phyloP scores from a whole-genome alignment of 2,329 filamentous ascomycete species.

The Pestalotiopsis sp. region DNA sequence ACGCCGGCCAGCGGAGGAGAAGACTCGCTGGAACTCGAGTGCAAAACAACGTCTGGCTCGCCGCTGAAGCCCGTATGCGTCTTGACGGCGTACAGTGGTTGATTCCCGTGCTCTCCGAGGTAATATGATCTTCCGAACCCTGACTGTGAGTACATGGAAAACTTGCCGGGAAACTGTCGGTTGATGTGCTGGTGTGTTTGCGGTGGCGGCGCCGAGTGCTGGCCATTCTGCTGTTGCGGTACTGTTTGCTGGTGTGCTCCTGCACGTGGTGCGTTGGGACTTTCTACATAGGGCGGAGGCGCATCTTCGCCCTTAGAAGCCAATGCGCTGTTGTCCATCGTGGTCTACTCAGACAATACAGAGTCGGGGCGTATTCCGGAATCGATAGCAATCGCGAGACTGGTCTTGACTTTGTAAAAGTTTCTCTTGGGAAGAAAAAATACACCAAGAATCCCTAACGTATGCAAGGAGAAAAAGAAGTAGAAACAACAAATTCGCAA shows the following conservation, averaged over 20 bases:
- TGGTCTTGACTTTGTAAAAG: too few species aligned
- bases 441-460: too few species aligned
- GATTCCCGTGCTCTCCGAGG: slow-evolving; percentile 21
- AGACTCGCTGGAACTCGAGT: slow-evolving; percentile 18
- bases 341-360: not conserved
- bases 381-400: too few species aligned
- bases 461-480: too few species aligned
- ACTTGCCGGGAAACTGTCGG: slow-evolving; percentile 7
- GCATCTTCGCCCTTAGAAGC: slow-evolving; percentile 1
- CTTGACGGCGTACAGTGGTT: slow-evolving; percentile 21
- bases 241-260: not conserved
- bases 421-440: too few species aligned
- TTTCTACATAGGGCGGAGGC: not conserved
- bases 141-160: not conserved
- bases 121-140: slow-evolving; percentile 17
- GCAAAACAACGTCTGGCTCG: slow-evolving; percentile 22
- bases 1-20: slow-evolving; percentile 21
- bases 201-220: not conserved
- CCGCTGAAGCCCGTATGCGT: slow-evolving; percentile 19
- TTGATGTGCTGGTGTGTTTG: not conserved
- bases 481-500: too few species aligned
- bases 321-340: not conserved
- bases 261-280: not conserved
- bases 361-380: not conserved
- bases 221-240: not conserved